These are phyloP conservation scores for Zychaea mexicana DNA, from an alignment of 371 early-diverging fungal species.

Conservation along the genomic window DNA sequence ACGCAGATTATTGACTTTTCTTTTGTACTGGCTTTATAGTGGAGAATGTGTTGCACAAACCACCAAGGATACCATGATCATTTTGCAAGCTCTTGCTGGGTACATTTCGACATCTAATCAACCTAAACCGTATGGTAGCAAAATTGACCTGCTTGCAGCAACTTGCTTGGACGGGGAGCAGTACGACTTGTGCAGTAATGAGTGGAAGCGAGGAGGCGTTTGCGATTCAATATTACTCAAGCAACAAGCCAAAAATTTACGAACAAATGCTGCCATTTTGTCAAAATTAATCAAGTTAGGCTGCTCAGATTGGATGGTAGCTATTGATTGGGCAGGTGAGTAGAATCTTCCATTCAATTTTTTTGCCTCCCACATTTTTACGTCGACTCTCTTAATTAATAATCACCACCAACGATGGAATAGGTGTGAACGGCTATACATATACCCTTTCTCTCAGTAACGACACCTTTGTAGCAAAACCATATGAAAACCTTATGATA, in stretches of 20 bases:
- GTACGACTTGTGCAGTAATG: no score
- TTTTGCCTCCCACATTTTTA: no score
- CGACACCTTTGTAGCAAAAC: not conserved
- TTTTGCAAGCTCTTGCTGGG: not conserved
- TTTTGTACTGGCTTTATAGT: no score
- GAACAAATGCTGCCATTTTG: not conserved
- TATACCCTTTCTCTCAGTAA: not conserved
- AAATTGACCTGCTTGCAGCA: not conserved
- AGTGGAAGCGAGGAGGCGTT: not conserved
- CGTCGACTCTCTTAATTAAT: no score
- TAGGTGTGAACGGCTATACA: not conserved
- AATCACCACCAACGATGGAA: no score
- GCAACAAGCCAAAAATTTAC: slow-evolving; percentile 2
- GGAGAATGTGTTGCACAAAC: no score
- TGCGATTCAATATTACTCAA: not conserved
- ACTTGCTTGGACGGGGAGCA: not conserved
- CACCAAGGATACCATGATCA: not conserved
- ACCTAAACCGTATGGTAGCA: not conserved
- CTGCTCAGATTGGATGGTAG: not conserved
- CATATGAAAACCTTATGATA: not conserved
- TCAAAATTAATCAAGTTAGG: not conserved
- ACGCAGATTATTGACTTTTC: no score
- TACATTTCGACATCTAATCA: not conserved
- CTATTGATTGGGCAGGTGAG: not conserved
- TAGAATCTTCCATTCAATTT: no score